Conservation (phyloP, 116 monocot genomes). For the Papilionanthe hybrid region DNA sequence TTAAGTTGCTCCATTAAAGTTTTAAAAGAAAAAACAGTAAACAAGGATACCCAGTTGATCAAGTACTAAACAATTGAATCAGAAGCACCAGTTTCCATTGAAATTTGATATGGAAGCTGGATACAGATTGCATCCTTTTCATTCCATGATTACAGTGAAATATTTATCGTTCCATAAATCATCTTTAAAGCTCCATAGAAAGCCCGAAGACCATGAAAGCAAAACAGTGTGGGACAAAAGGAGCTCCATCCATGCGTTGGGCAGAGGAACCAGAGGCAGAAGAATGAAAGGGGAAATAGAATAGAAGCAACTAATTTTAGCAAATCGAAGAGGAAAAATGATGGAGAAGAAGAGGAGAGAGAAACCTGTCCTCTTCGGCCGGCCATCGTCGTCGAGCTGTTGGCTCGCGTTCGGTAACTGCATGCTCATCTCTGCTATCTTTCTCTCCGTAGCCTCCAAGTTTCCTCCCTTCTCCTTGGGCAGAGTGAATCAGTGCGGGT, state of each 20-base stretch:
- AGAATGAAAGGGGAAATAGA: not conserved
- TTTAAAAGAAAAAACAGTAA: too few relatives aligned
- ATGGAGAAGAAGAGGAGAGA: not conserved
- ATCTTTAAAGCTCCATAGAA: not conserved
- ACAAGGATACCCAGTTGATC: too few relatives aligned
- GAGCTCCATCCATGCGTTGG: not conserved
- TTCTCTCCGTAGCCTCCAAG: not conserved
- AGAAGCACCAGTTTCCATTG: not conserved
- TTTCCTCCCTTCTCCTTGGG: too few relatives aligned
- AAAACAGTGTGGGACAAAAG: not conserved
- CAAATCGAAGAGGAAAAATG: not conserved
- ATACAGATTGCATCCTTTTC: not conserved
- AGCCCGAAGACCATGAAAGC: too few relatives aligned
- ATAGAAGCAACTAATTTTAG: not conserved
- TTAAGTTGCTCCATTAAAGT: too few relatives aligned
- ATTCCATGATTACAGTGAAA: not conserved
- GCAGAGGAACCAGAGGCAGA: not conserved
- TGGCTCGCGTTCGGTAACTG: not conserved
- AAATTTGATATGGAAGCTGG: not conserved
- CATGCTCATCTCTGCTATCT: not conserved
- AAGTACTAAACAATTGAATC: too few relatives aligned
- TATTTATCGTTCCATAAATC: not conserved
- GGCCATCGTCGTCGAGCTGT: not conserved
- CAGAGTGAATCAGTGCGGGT: too few relatives aligned
- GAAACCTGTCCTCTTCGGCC: not conserved